phyloP scores from a whole-genome alignment of 345 rosid species.

The Salix viminalis region DNA sequence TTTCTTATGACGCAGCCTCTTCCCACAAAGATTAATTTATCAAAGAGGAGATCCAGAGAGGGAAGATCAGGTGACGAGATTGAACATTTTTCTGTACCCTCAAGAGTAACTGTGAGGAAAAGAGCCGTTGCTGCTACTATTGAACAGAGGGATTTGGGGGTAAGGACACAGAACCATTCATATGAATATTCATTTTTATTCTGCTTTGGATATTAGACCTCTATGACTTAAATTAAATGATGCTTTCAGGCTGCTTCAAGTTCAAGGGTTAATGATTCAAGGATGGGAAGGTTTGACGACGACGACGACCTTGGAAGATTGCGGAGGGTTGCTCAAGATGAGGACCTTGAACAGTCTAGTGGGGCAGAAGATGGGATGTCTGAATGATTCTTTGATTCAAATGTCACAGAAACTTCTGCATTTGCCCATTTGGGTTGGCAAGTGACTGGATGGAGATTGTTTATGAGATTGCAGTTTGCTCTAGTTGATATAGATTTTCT shows the following conservation, averaged over 20 bases:
- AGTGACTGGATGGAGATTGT: not conserved
- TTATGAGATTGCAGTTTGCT: not conserved
- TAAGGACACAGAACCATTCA: constrained; percentile 26
- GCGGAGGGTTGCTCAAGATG: constrained; percentile 36
- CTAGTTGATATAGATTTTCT: not conserved
- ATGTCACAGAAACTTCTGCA: not conserved
- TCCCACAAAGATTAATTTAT: constrained; percentile 74
- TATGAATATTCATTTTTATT: not conserved
- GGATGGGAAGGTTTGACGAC: constrained; percentile 41
- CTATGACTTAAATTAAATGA: constrained; percentile 6
- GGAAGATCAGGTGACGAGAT: constrained; percentile 79
- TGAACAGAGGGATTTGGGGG: constrained; percentile 69
- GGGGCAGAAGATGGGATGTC: constrained; percentile 72
- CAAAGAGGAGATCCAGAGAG: constrained; percentile 79
- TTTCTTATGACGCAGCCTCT: constrained; percentile 57
- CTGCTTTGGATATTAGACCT: not conserved
- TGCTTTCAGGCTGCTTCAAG: constrained; percentile 48
- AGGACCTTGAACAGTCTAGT: constrained; percentile 48
- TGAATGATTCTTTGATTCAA: constrained; percentile 38
- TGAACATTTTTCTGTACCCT: constrained; percentile 83
- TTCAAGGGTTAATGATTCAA: constrained; percentile 46
- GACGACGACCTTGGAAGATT: constrained; percentile 55
- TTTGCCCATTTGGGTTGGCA: not conserved
- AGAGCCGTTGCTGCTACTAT: constrained; percentile 52
- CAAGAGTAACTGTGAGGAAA: constrained; percentile 66